Conservation (phyloP, 495 filamentous ascomycete genomes). For the Talaromyces trachyspermus region DNA sequence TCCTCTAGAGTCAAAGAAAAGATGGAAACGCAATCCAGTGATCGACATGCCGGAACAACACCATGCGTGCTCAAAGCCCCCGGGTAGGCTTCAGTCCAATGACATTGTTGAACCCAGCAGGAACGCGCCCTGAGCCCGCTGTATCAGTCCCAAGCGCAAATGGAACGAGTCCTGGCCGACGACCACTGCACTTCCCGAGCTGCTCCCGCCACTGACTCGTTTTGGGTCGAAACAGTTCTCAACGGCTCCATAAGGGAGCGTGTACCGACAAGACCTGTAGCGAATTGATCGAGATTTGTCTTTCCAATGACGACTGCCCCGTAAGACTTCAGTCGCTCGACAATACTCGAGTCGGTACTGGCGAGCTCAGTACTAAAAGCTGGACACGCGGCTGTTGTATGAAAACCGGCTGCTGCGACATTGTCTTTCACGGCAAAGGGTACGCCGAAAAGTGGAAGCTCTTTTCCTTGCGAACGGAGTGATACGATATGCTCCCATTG, state of each 20-base stretch:
- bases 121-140: conserved; percentile 57
- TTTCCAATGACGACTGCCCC: conserved; percentile 61
- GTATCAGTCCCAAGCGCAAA: conserved; percentile 61
- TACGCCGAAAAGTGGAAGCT: conserved; percentile 56
- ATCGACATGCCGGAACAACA: conserved; percentile 52
- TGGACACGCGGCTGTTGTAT: conserved; percentile 54
- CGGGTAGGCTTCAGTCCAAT: conserved; percentile 64
- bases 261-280: conserved; percentile 54
- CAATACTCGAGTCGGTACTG: conserved; percentile 19
- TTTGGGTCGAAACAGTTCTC: conserved; percentile 43
- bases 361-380: conserved; percentile 43
- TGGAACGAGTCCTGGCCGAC: conserved; percentile 51
- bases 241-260: conserved; percentile 56
- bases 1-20: conserved; percentile 45
- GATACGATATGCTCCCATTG: conserved; percentile 10
- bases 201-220: conserved; percentile 57
- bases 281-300: conserved; percentile 61
- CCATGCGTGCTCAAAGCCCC: conserved; percentile 52
- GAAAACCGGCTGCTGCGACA: conserved; percentile 50
- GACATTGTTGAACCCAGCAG: conserved; percentile 55
- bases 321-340: conserved; percentile 20
- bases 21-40: conserved; percentile 56
- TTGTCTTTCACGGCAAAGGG: conserved; percentile 61
- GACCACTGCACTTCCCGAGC: conserved; percentile 49
- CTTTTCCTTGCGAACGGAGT: too few species aligned